Percentiles rank a stretch among this genome's conserved stretches.
These are phyloP conservation scores for Colletotrichum sp. DNA, from an alignment of 2,329 filamentous ascomycete species.

Conservation along the genomic window DNA sequence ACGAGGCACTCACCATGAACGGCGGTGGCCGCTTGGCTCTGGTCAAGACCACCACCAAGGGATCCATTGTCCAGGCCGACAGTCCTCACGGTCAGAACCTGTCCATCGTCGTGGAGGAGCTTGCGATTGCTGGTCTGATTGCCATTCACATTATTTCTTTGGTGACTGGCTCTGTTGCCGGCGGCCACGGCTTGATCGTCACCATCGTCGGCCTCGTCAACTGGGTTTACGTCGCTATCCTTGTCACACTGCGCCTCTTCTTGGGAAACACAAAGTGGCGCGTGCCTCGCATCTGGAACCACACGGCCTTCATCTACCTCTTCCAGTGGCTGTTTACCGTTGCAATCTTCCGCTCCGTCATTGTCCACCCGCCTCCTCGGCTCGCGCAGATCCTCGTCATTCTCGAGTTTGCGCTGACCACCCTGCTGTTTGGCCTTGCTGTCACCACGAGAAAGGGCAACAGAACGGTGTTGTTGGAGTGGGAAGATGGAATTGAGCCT, in stretches of 20 bases:
- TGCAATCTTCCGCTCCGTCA: slow-evolving; percentile 81
- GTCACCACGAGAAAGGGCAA: slow-evolving; percentile 90
- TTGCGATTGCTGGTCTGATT: slow-evolving; percentile 76
- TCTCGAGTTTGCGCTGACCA: slow-evolving; percentile 75
- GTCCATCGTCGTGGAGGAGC: slow-evolving; percentile 75
- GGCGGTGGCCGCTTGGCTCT: slow-evolving; percentile 60
- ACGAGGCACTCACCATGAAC: slow-evolving; percentile 59
- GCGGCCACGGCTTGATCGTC: slow-evolving; percentile 60
- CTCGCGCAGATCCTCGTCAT: slow-evolving; percentile 70
- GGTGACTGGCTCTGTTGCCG: slow-evolving; percentile 60
- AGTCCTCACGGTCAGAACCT: slow-evolving; percentile 76
- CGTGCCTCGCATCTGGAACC: slow-evolving; percentile 85
- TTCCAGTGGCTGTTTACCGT: slow-evolving; percentile 81
- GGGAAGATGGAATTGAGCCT: slow-evolving; percentile 87
- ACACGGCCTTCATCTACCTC: slow-evolving; percentile 85
- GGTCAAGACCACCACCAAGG: slow-evolving; percentile 65
- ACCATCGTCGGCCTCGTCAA: slow-evolving; percentile 71
- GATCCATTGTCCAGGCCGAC: slow-evolving; percentile 71
- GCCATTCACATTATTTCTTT: slow-evolving; percentile 72
- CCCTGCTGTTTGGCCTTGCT: slow-evolving; percentile 77
- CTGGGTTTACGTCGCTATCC: slow-evolving; percentile 81
- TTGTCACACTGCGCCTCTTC: slow-evolving; percentile 76
- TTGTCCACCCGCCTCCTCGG: slow-evolving; percentile 76
- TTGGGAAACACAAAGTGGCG: slow-evolving; percentile 69
- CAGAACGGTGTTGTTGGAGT: slow-evolving; percentile 84